Evolutionary conservation across 345 rosid species (phyloP).

Genomic region (Moringa oleifera): DNA sequence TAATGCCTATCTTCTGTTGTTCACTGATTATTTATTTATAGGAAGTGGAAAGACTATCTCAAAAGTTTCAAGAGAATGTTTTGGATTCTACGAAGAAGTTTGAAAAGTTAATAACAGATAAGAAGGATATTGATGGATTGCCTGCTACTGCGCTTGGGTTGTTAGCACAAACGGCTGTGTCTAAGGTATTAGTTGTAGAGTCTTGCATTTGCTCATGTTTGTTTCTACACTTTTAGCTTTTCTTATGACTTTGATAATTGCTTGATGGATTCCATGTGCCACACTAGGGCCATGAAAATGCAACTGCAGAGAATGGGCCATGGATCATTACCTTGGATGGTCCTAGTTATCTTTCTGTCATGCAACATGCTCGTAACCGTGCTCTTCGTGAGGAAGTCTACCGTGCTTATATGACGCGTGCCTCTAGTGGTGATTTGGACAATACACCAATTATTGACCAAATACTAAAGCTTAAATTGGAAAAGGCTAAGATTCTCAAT

Average conservation of each 20-base stretch:
- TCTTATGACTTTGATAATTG: neutral
- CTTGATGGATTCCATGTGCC: conserved; percentile 13
- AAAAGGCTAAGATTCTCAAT: conserved; percentile 73
- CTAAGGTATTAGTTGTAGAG: conserved; percentile 49
- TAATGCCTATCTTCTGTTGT: neutral
- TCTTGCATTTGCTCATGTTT: neutral
- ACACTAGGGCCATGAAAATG: conserved; percentile 68
- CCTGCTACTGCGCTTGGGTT: conserved; percentile 85
- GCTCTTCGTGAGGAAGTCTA: conserved; percentile 81
- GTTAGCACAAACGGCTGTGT: conserved; percentile 84
- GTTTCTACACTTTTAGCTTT: neutral
- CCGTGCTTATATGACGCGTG: conserved; percentile 61
- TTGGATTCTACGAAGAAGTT: conserved; percentile 89
- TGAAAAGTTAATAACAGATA: conserved; percentile 76
- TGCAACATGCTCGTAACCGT: conserved; percentile 83
- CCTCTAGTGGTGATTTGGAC: conserved; percentile 76
- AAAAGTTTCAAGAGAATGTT: conserved; percentile 80
- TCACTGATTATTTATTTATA: conserved; percentile 19
- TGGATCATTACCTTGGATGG: conserved; percentile 82
- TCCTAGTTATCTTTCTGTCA: conserved; percentile 75
- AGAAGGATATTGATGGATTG: conserved; percentile 84
- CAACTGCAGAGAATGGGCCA: conserved; percentile 81
- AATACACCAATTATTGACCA: conserved; percentile 68
- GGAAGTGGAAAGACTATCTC: conserved; percentile 78
- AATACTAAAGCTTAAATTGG: conserved; percentile 67